Conservation (phyloP, 352 stramenopile species). For the Phytophthora colocasiae region DNA sequence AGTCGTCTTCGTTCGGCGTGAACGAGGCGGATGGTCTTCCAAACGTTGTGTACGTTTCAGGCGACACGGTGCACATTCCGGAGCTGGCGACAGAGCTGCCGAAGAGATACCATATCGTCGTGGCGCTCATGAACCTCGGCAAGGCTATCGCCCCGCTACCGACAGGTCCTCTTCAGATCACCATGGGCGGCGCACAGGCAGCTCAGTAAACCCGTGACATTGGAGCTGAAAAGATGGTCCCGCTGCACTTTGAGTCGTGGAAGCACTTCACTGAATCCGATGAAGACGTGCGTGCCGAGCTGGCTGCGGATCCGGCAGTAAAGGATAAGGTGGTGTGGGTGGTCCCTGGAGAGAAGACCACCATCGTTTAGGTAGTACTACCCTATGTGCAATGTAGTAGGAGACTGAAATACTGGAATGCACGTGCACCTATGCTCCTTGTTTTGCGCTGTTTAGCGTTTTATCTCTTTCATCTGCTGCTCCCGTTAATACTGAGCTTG, state of each 20-base stretch:
- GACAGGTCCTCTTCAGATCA: constrained; percentile 34
- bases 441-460: too few species aligned
- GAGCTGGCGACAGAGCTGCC: constrained; percentile 36
- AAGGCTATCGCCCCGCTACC: constrained; percentile 27
- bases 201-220: constrained; percentile 18
- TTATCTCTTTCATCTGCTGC: too few species aligned
- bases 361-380: constrained; percentile 18
- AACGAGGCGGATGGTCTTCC: constrained; percentile 24
- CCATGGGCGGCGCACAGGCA: constrained; percentile 36
- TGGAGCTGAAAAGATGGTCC: constrained; percentile 32
- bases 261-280: constrained; percentile 39
- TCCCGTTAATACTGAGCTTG: too few species aligned
- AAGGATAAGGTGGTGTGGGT: constrained; percentile 39
- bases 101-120: constrained; percentile 39
- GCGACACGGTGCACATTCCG: constrained; percentile 44
- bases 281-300: constrained; percentile 9
- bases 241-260: constrained; percentile 56
- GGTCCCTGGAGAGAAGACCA: constrained; percentile 22
- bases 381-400: too few species aligned
- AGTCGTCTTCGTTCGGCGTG: constrained; percentile 41
- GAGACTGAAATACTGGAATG: too few species aligned
- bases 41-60: constrained; percentile 38
- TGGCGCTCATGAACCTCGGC: constrained; percentile 49
- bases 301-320: constrained; percentile 19
- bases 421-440: too few species aligned